phyloP scores from a whole-genome alignment of 2,329 filamentous ascomycete genomes.

The Sclerotinia nivalis region DNA sequence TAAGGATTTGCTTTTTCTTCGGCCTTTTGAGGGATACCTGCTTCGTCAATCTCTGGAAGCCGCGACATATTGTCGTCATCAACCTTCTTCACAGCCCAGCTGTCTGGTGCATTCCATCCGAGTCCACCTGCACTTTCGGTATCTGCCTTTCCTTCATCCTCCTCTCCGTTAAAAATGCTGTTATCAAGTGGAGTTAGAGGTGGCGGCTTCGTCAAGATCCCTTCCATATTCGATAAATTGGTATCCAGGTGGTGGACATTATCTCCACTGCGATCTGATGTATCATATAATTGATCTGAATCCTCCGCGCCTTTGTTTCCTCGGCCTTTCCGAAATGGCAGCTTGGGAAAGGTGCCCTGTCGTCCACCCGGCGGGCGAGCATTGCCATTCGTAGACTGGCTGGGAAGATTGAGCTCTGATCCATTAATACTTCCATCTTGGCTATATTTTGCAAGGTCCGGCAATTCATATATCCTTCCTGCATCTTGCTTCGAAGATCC shows the following conservation, averaged over 20 bases:
- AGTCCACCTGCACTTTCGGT: conserved; percentile 45
- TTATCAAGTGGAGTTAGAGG: conserved; percentile 71
- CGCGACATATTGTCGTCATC: conserved; percentile 63
- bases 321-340: conserved; percentile 62
- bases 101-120: conserved; percentile 91
- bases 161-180: conserved; percentile 48
- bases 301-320: conserved; percentile 52
- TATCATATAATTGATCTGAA: conserved; percentile 52
- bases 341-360: conserved; percentile 50
- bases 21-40: conserved; percentile 63
- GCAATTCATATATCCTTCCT: conserved; percentile 32
- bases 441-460: conserved; percentile 37
- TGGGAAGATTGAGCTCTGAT: conserved; percentile 35
- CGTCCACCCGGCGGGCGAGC: conserved; percentile 27
- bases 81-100: conserved; percentile 84
- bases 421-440: conserved; percentile 38
- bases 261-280: conserved; percentile 28
- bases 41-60: conserved; percentile 65
- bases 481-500: conserved; percentile 33
- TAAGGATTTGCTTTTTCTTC: conserved; percentile 77
- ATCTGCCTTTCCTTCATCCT: conserved; percentile 45
- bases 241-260: conserved; percentile 76
- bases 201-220: conserved; percentile 73
- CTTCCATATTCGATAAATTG: conserved; percentile 86
- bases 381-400: conserved; percentile 29